Evolutionary conservation across 306 rosid species (phyloP).

Genomic region (Rubus idaeus): DNA sequence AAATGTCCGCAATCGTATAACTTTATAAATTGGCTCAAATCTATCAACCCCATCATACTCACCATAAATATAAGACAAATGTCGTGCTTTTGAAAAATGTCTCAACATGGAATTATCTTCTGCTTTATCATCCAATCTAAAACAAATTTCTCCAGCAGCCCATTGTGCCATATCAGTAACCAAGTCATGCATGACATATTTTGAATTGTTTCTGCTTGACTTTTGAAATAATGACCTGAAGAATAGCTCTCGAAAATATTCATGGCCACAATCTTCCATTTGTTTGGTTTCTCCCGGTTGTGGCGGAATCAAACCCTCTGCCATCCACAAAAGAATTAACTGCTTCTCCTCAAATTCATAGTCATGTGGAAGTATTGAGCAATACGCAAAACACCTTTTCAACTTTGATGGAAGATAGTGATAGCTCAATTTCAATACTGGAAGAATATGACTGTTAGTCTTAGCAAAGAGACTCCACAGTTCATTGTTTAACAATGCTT

Average conservation of each 20-base stretch:
- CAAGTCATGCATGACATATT: constrained; percentile 30
- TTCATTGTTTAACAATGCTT: background rate
- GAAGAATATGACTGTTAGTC: constrained; percentile 7
- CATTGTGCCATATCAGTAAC: constrained; percentile 14
- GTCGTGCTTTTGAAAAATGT: too few relatives aligned
- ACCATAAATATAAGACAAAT: background rate
- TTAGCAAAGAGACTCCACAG: constrained; percentile 14
- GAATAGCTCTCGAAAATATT: constrained; percentile 8
- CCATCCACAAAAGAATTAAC: constrained; percentile 33
- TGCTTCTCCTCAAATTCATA: background rate
- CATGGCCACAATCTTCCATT: constrained; percentile 9
- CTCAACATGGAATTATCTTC: too few relatives aligned
- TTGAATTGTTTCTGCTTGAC: too few relatives aligned
- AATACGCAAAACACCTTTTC: constrained; percentile 27
- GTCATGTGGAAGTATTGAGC: constrained; percentile 25
- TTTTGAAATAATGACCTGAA: constrained; percentile 28
- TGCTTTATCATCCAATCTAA: background rate
- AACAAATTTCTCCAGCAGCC: constrained; percentile 12
- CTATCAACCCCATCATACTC: background rate
- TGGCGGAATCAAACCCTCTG: constrained; percentile 19
- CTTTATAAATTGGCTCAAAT: background rate
- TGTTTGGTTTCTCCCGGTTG: background rate
- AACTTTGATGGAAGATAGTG: constrained; percentile 19
- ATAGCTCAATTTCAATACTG: constrained; percentile 28
- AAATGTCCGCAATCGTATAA: constrained; percentile 11